Evolutionary conservation across 306 rosid genomes (phyloP).

Genomic region (Cicer chorassanicum): DNA sequence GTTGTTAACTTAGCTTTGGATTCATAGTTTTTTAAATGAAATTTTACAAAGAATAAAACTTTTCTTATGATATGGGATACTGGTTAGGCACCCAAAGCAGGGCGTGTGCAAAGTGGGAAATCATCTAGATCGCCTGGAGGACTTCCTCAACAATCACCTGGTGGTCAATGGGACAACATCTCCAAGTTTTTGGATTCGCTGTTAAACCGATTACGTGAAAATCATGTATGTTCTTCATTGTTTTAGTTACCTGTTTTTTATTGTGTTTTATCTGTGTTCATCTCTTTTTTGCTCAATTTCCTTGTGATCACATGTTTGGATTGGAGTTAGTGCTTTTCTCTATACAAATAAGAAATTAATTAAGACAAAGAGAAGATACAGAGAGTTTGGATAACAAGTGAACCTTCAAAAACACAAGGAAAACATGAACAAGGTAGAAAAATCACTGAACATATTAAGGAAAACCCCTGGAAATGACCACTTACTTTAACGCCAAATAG

Average conservation of each 20-base stretch:
- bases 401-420: not conserved
- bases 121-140: slow-evolving; percentile 82
- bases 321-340: not conserved
- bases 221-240: slow-evolving; percentile 69
- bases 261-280: slow-evolving; percentile 13
- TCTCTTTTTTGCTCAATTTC: slow-evolving; percentile 17
- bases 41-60: not conserved
- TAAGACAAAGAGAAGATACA: not conserved
- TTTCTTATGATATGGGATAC: slow-evolving; percentile 19
- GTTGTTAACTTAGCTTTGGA: slow-evolving; percentile 18
- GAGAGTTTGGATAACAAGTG: not conserved
- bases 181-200: slow-evolving; percentile 85
- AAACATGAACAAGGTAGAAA: not conserved
- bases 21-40: not conserved
- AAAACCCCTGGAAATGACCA: not conserved
- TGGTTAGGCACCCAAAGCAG: slow-evolving; percentile 86
- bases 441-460: not conserved
- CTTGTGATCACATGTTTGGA: slow-evolving; percentile 12
- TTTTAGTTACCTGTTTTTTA: slow-evolving; percentile 13
- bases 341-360: slow-evolving; percentile 3
- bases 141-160: slow-evolving; percentile 70
- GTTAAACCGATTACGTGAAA: slow-evolving; percentile 65
- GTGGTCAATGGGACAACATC: slow-evolving; percentile 93
- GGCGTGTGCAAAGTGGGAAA: slow-evolving; percentile 81
- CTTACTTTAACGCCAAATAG: not conserved